Conservation (phyloP, 1,284 basidiomycete genomes). For the Phellopilus nigrolimitatus region DNA sequence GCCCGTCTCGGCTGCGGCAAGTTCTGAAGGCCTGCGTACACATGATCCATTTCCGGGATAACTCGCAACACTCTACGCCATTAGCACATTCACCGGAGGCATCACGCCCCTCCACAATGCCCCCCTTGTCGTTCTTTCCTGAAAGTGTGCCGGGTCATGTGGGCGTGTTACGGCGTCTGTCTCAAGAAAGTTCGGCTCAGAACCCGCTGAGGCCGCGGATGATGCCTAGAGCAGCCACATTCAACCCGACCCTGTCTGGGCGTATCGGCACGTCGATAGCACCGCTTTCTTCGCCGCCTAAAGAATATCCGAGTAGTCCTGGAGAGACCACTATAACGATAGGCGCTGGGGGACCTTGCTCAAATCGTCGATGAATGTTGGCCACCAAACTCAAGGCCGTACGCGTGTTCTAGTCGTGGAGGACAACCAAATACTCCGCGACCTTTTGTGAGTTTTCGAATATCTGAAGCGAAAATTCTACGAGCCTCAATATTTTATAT, state of each 20-base stretch:
- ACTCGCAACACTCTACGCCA: conserved; percentile 12
- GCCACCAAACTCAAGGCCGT: conserved; percentile 34
- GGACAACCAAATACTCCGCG: conserved; percentile 75
- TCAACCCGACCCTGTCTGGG: conserved; percentile 12
- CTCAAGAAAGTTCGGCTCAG: conserved; percentile 14
- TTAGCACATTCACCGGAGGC: neutral
- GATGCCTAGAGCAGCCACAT: conserved; percentile 13
- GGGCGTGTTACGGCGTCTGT: conserved; percentile 1
- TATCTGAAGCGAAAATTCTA: conserved; percentile 3
- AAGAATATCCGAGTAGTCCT: conserved; percentile 20
- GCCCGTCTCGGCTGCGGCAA: conserved; percentile 70
- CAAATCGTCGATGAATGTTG: conserved; percentile 51
- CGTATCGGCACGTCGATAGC: neutral
- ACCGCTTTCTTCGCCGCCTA: conserved; percentile 9
- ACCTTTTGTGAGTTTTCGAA: conserved; percentile 59
- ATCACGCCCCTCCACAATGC: conserved; percentile 3
- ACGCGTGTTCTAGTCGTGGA: conserved; percentile 76
- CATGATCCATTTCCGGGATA: conserved; percentile 47
- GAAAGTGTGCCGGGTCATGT: conserved; percentile 5
- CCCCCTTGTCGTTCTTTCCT: neutral
- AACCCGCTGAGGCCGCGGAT: conserved; percentile 17
- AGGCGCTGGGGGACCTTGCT: conserved; percentile 54
- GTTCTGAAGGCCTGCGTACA: conserved; percentile 72
- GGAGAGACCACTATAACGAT: conserved; percentile 43
- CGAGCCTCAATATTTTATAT: conserved; percentile 5